Conservation (phyloP, 805 yeast genomes). For the Teunomyces lycoperdinae region DNA sequence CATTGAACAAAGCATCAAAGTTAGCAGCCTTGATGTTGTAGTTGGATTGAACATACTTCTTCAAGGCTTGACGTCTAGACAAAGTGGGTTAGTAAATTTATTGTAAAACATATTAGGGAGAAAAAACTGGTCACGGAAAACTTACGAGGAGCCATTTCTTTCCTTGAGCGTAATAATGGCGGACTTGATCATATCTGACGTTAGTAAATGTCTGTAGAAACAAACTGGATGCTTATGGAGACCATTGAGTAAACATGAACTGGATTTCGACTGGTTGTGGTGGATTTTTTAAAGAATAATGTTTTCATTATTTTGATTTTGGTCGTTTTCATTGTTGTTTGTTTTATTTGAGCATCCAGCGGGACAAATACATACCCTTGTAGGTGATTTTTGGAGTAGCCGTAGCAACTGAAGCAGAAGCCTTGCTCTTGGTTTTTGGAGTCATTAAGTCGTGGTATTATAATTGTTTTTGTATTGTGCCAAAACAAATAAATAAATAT, state of each 20-base stretch:
- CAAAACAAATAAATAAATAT: conserved; percentile 5
- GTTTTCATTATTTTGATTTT: not conserved
- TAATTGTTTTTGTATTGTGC: not conserved
- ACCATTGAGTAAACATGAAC: too few species aligned
- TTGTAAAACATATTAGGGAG: conserved; percentile 1
- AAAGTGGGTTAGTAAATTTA: conserved; percentile 15
- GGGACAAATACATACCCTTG: conserved; percentile 40
- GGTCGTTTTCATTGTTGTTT: not conserved
- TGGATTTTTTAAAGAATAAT: not conserved
- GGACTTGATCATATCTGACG: conserved; percentile 58
- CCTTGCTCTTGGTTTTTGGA: conserved; percentile 28
- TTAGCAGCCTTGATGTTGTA: conserved; percentile 55
- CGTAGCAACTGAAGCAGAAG: conserved; percentile 12
- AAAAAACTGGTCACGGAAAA: conserved; percentile 13
- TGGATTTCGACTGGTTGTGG: not conserved
- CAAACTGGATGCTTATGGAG: not conserved
- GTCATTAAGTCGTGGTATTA: conserved; percentile 25
- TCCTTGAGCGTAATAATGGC: conserved; percentile 72
- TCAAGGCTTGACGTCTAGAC: conserved; percentile 78
- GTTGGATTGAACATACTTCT: conserved; percentile 72
- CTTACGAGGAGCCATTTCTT: conserved; percentile 74
- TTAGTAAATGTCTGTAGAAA: conserved; percentile 9
- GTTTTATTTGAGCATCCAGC: not conserved
- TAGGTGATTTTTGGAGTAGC: conserved; percentile 38
- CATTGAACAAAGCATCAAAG: conserved; percentile 74